A percentile compares a stretch with the other conserved stretches of the same genome.
These are phyloP conservation scores for Penicillium mononematosum DNA, from an alignment of 495 filamentous ascomycete genomes.

Conservation along the genomic window DNA sequence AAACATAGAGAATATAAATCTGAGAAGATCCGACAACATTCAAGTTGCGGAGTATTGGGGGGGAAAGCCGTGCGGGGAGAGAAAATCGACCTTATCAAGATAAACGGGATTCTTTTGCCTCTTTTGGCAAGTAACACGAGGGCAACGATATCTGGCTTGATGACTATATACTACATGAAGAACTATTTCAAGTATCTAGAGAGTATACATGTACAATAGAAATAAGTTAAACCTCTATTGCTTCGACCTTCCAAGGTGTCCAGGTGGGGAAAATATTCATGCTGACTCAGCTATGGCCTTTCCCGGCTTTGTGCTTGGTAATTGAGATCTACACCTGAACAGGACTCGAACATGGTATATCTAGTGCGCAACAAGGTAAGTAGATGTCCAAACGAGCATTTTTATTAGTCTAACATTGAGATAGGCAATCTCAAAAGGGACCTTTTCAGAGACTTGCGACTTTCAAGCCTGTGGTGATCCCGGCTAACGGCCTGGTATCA, in stretches of 20 bases:
- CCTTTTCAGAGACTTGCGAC: neutral
- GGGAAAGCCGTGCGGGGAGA: constrained; percentile 19
- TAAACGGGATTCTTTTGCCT: constrained; percentile 21
- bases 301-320: neutral
- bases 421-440: constrained; percentile 2
- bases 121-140: constrained; percentile 1
- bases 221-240: neutral
- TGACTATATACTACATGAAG: neutral
- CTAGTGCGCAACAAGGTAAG: neutral
- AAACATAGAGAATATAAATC: constrained; percentile 1
- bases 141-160: neutral
- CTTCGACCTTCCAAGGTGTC: neutral
- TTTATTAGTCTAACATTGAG: neutral
- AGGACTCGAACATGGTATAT: neutral
- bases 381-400: neutral
- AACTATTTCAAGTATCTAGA: neutral
- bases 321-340: neutral
- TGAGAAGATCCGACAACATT: constrained; percentile 7
- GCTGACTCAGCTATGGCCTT: neutral
- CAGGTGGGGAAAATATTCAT: neutral
- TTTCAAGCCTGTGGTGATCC: constrained; percentile 2
- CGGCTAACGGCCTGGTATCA: neutral
- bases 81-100: constrained; percentile 7
- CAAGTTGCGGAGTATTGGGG: constrained; percentile 9
- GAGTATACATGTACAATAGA: neutral